These are phyloP conservation scores for Yamadazyma buinensis DNA, from an alignment of 1,139 yeast species.

Conservation along the genomic window DNA sequence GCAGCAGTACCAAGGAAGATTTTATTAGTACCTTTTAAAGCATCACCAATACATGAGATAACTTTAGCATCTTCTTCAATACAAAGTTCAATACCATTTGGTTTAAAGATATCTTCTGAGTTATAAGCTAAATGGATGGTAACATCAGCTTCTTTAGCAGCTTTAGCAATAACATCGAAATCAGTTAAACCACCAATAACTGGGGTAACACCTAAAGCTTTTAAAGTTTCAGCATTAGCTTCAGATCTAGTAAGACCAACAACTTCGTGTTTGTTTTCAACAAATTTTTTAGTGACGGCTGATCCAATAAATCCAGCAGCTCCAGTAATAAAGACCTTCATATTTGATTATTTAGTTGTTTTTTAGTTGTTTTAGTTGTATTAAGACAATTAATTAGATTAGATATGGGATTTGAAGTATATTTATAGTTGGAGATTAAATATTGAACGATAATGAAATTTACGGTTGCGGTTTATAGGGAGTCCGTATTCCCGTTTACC, in stretches of 20 bases:
- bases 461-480: too few relatives aligned
- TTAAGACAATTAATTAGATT: too few relatives aligned
- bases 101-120: conserved; percentile 9
- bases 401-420: too few relatives aligned
- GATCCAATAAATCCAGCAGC: conserved; percentile 41
- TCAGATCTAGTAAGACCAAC: conserved; percentile 35
- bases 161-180: conserved; percentile 18
- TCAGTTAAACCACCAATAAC: conserved; percentile 23
- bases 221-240: conserved; percentile 28
- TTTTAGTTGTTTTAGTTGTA: too few relatives aligned
- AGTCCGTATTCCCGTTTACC: too few relatives aligned
- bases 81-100: conserved; percentile 4
- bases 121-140: conserved; percentile 28
- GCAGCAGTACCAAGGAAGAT: conserved; percentile 17
- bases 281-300: conserved; percentile 22
- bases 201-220: conserved; percentile 16
- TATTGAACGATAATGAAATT: too few relatives aligned
- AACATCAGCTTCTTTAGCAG: conserved; percentile 25
- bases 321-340: conserved; percentile 33
- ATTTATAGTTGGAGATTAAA: too few relatives aligned
- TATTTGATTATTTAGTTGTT: too few relatives aligned
- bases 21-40: conserved; percentile 19
- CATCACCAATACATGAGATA: conserved; percentile 18
- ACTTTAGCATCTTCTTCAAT: conserved; percentile 17
- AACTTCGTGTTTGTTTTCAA: conserved; percentile 27